Base-by-base conservation (phyloP, 805 yeast species). In the Yamadazyma philogaea region DNA sequence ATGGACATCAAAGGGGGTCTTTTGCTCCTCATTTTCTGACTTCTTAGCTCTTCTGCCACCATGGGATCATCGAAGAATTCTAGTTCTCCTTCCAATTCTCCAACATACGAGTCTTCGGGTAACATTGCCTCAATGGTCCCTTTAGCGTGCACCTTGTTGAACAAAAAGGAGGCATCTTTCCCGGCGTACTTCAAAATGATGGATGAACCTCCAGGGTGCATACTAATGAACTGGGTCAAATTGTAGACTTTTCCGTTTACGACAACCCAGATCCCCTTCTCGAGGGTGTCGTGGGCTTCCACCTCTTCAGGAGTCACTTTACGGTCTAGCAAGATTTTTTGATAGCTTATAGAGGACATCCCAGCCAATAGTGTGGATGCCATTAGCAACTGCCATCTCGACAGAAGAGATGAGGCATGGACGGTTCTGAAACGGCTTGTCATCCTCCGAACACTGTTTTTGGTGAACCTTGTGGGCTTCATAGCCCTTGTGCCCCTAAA, bases 231-330 rank as follows among this genome's bases (percentile, higher is more conserved):
- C 3, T 64, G 71, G 1, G 96, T 84, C 39, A 91, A 91, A 57
- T 91, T 83, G 61, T 90, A 91, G 24, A 91, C 81, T 54, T 86
- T 87, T 56, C 96, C 65, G 26, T 63, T 50, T 38, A 68, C 57
- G 1, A 52, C 62, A 3, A 66, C 60, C 74, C 74, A 68, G 12
- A 53, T 44, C 7, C 51, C 52, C 10, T 45, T 42, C 11, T 44
- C 40, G 7, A 40, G 14, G 7, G 35, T 24, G 17, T 49, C 48
- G 30, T 55, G 60, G 24, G 45, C 44, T 30, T 41, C 27, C 7
- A 55, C 43, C 28, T 55, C 55, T 14, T 46, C 47, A 3, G 47
- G 43, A 12, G 48, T 15, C 6, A 42, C 30, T 27, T 47, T 47
- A 20, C 34, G 34, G 14, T 40, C 44, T 6, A 35, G 50, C 12